phyloP scores from a whole-genome alignment of 805 yeast genomes.

The Ogataea ramenticola region DNA sequence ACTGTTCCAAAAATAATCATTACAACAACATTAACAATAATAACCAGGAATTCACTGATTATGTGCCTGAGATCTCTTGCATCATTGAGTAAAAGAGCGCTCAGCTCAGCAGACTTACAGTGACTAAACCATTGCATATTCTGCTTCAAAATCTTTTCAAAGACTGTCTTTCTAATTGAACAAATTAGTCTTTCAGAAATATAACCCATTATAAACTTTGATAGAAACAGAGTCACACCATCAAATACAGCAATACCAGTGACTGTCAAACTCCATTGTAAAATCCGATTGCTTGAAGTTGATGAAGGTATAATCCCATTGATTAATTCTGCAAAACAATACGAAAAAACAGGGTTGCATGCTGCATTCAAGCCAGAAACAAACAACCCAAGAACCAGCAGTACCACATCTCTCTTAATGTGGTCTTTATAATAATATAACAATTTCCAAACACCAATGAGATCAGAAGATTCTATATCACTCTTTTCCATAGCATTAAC shows the following conservation, averaged over 20 bases:
- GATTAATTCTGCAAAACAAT: conserved; percentile 62
- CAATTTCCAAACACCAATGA: conserved; percentile 19
- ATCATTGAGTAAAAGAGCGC: conserved; percentile 73
- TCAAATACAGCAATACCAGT: conserved; percentile 56
- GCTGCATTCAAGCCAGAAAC: conserved; percentile 53
- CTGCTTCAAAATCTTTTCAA: conserved; percentile 43
- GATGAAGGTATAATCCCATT: conserved; percentile 49
- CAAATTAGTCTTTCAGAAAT: conserved; percentile 66
- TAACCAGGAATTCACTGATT: conserved; percentile 54
- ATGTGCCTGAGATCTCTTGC: conserved; percentile 66
- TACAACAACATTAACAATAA: conserved; percentile 43
- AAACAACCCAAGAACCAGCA: conserved; percentile 38
- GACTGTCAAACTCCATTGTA: conserved; percentile 65
- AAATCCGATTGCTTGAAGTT: conserved; percentile 21
- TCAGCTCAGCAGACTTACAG: conserved; percentile 42
- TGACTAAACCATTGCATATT: conserved; percentile 45
- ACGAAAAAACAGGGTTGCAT: conserved; percentile 73
- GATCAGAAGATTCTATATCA: conserved; percentile 9
- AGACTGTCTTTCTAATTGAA: conserved; percentile 40
- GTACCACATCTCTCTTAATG: conserved; percentile 5
- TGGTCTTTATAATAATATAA: conserved; percentile 22
- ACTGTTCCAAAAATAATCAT: conserved; percentile 53
- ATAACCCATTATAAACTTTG: conserved; percentile 42
- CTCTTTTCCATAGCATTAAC: not conserved
- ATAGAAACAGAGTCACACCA: conserved; percentile 47